Evolutionary conservation across 306 rosid species (phyloP).

Genomic region (Herpetospermum pedunculosum): DNA sequence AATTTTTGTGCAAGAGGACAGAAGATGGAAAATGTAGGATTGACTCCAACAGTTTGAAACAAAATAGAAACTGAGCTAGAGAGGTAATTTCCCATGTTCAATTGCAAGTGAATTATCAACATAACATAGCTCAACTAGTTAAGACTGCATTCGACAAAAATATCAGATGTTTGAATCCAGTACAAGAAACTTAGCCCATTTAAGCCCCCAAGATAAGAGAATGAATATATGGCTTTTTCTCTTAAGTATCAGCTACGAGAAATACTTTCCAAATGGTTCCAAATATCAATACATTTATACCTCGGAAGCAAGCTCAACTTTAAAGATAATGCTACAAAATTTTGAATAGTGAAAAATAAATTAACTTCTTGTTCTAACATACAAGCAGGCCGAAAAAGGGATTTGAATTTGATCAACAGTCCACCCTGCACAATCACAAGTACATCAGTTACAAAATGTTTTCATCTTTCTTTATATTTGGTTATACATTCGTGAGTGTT

Average conservation of each 20-base stretch:
- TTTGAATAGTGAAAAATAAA: neutral
- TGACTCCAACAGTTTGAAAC: too few relatives aligned
- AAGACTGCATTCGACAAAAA: too few relatives aligned
- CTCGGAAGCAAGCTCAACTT: neutral
- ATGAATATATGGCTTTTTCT: neutral
- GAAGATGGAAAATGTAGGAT: too few relatives aligned
- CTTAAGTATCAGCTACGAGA: neutral
- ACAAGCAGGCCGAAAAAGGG: neutral
- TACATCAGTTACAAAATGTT: neutral
- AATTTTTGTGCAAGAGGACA: too few relatives aligned
- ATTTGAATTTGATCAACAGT: neutral
- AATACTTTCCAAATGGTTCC: too few relatives aligned
- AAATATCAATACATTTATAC: neutral
- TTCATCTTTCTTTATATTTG: too few relatives aligned
- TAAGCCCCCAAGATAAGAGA: neutral
- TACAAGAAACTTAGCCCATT: too few relatives aligned
- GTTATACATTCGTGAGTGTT: neutral
- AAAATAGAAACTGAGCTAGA: too few relatives aligned
- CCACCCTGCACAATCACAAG: neutral
- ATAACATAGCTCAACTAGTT: too few relatives aligned
- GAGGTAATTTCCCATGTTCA: too few relatives aligned
- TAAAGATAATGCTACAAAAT: neutral
- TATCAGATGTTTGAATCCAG: too few relatives aligned
- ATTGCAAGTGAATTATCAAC: too few relatives aligned
- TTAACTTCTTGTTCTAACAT: neutral